Base-by-base conservation (phyloP, 2,329 filamentous ascomycete genomes). In the Fusarium scirpi region DNA sequence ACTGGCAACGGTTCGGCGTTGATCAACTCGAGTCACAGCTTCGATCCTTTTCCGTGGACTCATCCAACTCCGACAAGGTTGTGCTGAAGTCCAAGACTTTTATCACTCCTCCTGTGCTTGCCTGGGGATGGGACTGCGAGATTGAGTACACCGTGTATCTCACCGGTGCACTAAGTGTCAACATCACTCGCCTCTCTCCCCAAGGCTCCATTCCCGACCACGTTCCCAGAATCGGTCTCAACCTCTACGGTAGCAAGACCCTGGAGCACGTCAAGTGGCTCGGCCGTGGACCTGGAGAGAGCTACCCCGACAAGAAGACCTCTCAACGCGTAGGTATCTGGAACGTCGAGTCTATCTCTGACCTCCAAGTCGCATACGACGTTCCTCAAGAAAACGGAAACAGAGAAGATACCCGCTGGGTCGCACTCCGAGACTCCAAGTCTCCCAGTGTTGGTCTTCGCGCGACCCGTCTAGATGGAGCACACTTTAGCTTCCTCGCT, bases 361-460 rank as follows among this genome's bases (percentile, higher is more conserved):
- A 85, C 1, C 81, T 92, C 27, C 85, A 86, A 74, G 84, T 85
- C 0, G 81, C 82, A 2, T 92, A 91, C 72, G 90, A 92, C 20
- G 88, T 89, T 24, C 90, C 90, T 0, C 90, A 93, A 75, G 90
- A 92, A 71, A 88, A 86, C 55, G 88, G 89, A 2, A 92, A 92
- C 76, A 82, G 87, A 16, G 87, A 86, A 58, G 87, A 87, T 34
- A 87, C 86, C 0, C 82, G 86, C 9, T 92, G 88, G 86, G 77
- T 91, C 6, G 78, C 79, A 16, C 61, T 84, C 9, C 73, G 59
- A 5, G 61, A 78, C 24, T 54, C 61, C 12, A 58, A 57, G 10
- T 58, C 71, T 0, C 64, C 63, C 2, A 67, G 52, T 16, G 32
- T 65, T 0, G 75, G 75, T 5, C 41, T 78, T 1, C 68, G 75